Evolutionary conservation across 768 basidiomycete genomes (phyloP).

Genomic region (Pisolithus microcarpus): DNA sequence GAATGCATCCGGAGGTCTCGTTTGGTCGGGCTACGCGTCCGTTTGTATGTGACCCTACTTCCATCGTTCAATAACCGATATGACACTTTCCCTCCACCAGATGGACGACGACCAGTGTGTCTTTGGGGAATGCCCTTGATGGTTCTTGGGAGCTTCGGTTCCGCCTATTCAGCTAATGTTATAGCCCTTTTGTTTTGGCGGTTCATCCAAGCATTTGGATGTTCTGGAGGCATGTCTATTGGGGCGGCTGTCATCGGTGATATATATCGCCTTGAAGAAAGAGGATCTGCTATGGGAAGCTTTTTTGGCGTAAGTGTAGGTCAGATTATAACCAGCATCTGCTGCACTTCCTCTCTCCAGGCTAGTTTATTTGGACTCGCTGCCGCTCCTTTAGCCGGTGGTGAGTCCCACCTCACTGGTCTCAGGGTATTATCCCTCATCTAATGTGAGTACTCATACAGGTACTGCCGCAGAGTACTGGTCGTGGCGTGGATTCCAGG

Average conservation of each 20-base stretch:
- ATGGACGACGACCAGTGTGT: conserved; percentile 60
- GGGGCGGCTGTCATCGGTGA: conserved; percentile 59
- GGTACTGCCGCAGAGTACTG: conserved; percentile 49
- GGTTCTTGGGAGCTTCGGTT: conserved; percentile 52
- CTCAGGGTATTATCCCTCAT: background rate
- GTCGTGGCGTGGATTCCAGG: conserved; percentile 62
- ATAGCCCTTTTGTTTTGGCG: conserved; percentile 51
- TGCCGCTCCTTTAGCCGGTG: conserved; percentile 53
- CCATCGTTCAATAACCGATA: conserved; percentile 1
- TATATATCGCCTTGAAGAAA: conserved; percentile 58
- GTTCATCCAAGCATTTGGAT: conserved; percentile 59
- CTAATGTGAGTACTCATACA: conserved; percentile 9
- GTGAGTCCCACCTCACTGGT: conserved; percentile 17
- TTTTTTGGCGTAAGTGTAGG: conserved; percentile 42
- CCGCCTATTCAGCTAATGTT: conserved; percentile 39
- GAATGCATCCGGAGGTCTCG: conserved; percentile 38
- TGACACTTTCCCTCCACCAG: conserved; percentile 25
- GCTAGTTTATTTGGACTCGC: conserved; percentile 52
- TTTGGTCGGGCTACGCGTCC: conserved; percentile 46
- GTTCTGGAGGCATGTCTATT: conserved; percentile 47
- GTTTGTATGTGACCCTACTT: conserved; percentile 34
- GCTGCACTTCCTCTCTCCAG: conserved; percentile 12
- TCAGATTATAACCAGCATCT: background rate
- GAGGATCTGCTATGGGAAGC: conserved; percentile 52
- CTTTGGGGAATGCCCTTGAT: conserved; percentile 53